Evolutionary conservation across 495 filamentous ascomycete species (phyloP), one percentile per base, ranked within the genome.

Genomic region (Talaromyces ruber): DNA sequence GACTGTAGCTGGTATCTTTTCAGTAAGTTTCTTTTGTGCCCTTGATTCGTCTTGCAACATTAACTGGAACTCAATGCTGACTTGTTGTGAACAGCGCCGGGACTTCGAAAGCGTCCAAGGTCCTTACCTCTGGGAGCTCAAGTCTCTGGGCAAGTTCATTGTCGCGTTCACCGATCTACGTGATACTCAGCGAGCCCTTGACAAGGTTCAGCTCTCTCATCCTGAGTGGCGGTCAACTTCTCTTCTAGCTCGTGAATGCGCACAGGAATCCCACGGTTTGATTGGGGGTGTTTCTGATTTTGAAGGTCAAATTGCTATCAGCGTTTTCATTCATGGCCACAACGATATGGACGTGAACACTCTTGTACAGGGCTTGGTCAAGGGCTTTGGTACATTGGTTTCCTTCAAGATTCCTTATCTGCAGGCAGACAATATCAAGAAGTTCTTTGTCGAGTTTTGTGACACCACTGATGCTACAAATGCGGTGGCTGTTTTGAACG

Each of bases 91-190:
- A 56, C 56, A 74, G 71, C 71, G 71, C n/a, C 70, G 68, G 32
- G 70, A 74, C 64, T 72, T 72, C 60, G 66, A 59, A n/a, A 72
- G 69, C 18, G 60, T 74, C 39, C 70, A 69, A 59, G 67, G 70
- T 16, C 71, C 68, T 37, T 62, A 70, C 18, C 68, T 71, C 25
- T 69, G 67, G 11, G 66, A 71, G 32, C 64, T 71, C 5, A 68
- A 64, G 37, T 65, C 72, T 21, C 67, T 64, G 55, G 78, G 76
- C 6, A 74, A 69, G 8, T 74, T 86, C n/a, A 85, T 81, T 64
- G 67, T 88, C 58, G 79, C 73, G 4, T 81, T 87, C 64, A 69
- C 75, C 14, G 82, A 89, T 63, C 81, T 88, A 51, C 76, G 78
- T 59, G 83, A 87, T 65, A 79, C 84, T 29, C 78, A 71, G 47